Evolutionary conservation across 805 yeast species (phyloP).

Genomic region (Candida anglica): DNA sequence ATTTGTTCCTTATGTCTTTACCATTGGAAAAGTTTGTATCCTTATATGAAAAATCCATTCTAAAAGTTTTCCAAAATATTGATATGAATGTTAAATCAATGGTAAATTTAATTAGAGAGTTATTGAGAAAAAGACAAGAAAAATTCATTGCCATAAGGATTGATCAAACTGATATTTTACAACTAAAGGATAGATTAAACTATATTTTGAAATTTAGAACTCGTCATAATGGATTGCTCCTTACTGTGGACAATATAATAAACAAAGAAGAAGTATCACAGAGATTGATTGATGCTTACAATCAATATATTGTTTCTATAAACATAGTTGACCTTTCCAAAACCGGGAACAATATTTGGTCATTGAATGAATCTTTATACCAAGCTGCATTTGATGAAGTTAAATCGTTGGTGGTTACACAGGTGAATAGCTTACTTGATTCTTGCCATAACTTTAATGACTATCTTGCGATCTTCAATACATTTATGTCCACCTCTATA

Average conservation of each 20-base stretch:
- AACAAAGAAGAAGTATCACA: constrained; percentile 9
- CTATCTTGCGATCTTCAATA: constrained; percentile 19
- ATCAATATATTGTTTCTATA: constrained; percentile 21
- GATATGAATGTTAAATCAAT: constrained; percentile 63
- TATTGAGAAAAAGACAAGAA: constrained; percentile 68
- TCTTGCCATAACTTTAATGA: constrained; percentile 24
- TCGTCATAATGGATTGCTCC: constrained; percentile 48
- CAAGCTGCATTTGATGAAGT: constrained; percentile 14
- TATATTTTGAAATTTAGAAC: constrained; percentile 44
- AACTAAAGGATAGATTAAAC: constrained; percentile 40
- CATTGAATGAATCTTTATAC: constrained; percentile 24
- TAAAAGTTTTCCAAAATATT: constrained; percentile 43
- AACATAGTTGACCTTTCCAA: constrained; percentile 29
- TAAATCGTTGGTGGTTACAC: constrained; percentile 15
- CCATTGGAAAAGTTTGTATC: constrained; percentile 35
- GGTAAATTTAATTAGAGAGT: constrained; percentile 65
- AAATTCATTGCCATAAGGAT: constrained; percentile 64
- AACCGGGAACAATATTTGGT: constrained; percentile 27
- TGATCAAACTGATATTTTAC: constrained; percentile 31
- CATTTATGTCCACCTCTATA: constrained; percentile 12
- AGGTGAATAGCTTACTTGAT: constrained; percentile 22
- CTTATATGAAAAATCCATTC: constrained; percentile 15
- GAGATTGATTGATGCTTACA: constrained; percentile 23
- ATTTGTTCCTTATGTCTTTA: constrained; percentile 41
- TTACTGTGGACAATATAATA: constrained; percentile 22